Conservation (phyloP, 352 stramenopile genomes). For the Pythium phragmiticola region DNA sequence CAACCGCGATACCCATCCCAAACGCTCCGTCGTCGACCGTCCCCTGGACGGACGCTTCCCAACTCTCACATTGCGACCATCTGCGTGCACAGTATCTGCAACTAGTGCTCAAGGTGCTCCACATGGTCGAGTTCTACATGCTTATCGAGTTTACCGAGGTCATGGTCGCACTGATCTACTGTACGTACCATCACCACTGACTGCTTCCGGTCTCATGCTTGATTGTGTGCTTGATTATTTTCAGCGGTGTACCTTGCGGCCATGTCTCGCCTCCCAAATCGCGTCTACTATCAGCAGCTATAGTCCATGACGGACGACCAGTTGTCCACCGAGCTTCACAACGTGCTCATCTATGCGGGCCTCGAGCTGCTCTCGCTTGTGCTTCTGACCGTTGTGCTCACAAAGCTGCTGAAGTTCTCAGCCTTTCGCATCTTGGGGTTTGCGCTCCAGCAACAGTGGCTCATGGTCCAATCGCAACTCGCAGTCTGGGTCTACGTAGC, state of each 20-base stretch:
- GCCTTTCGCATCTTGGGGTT: constrained; percentile 31
- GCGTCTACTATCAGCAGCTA: constrained; percentile 25
- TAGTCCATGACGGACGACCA: background rate
- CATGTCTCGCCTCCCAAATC: constrained; percentile 23
- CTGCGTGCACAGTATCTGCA: background rate
- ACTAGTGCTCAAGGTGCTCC: background rate
- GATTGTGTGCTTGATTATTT: background rate
- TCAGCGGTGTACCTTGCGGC: constrained; percentile 19
- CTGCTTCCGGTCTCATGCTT: too few relatives aligned
- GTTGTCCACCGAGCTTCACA: background rate
- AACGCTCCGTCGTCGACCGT: too few relatives aligned
- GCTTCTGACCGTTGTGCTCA: constrained; percentile 18
- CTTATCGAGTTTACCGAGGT: constrained; percentile 13
- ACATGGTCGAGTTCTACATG: constrained; percentile 18
- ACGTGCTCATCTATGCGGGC: constrained; percentile 25
- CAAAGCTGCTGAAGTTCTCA: constrained; percentile 21
- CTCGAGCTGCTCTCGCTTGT: constrained; percentile 34
- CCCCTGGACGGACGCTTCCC: background rate
- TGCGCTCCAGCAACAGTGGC: constrained; percentile 30
- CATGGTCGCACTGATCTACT: constrained; percentile 4
- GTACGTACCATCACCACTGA: background rate
- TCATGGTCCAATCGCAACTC: constrained; percentile 22
- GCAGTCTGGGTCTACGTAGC: constrained; percentile 26
- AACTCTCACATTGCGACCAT: background rate
- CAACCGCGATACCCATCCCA: too few relatives aligned